Conservation (phyloP, 257 asterid species). For the Salvia hispanica region DNA sequence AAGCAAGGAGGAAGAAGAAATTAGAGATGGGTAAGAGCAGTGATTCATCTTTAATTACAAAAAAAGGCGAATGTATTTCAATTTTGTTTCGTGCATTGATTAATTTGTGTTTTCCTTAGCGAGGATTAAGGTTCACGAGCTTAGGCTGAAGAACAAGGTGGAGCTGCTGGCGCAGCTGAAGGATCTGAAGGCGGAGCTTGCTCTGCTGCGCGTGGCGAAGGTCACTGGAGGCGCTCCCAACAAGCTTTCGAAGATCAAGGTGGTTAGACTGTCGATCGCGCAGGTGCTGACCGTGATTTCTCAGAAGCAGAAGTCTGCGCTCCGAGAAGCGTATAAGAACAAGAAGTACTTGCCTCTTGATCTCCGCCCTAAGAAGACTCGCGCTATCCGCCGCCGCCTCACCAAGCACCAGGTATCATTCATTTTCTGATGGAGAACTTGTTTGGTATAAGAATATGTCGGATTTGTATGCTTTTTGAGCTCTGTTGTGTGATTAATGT, state of each 20-base stretch:
- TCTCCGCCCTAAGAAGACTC: slow-evolving; percentile 43
- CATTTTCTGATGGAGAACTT: not conserved
- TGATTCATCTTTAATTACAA: not conserved
- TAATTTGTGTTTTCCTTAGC: slow-evolving; percentile 10
- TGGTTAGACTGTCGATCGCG: slow-evolving; percentile 42
- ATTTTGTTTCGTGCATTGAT: not conserved
- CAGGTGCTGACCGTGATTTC: slow-evolving; percentile 48
- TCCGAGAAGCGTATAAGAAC: slow-evolving; percentile 41
- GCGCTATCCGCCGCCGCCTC: slow-evolving; percentile 47
- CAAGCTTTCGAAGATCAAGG: slow-evolving; percentile 44
- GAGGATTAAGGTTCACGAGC: slow-evolving; percentile 46
- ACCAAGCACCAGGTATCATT: slow-evolving; percentile 42
- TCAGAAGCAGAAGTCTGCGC: slow-evolving; percentile 46
- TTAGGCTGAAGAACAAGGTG: slow-evolving; percentile 43
- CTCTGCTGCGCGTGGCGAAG: slow-evolving; percentile 44
- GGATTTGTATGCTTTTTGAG: not conserved
- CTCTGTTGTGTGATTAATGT: too few species aligned
- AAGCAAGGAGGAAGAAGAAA: slow-evolving; percentile 20
- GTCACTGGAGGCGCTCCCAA: slow-evolving; percentile 48
- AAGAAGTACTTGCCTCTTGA: slow-evolving; percentile 46
- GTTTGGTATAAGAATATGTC: not conserved
- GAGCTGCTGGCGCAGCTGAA: slow-evolving; percentile 40
- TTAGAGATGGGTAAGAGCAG: slow-evolving; percentile 37
- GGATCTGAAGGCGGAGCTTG: slow-evolving; percentile 45
- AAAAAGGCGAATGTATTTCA: not conserved